Base-by-base conservation (phyloP, 2,329 filamentous ascomycete genomes). In the Trichoderma harzianum region DNA sequence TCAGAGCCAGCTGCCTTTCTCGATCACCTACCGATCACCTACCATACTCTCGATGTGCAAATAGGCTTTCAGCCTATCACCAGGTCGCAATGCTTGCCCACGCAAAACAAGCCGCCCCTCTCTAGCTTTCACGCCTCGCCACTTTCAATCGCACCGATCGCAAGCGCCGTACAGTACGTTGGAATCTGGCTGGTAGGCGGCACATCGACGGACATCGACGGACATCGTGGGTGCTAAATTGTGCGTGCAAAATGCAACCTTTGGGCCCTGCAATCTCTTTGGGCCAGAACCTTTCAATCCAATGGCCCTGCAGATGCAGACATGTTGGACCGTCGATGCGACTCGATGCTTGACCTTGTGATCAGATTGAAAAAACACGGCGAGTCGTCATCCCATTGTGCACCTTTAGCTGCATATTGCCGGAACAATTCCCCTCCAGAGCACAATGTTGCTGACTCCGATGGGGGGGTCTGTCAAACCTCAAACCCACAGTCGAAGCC, bases 41-140 rank as follows among this genome's bases (percentile, higher is more conserved):
- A 21, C 55, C n/a, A 36, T 61, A 53, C n/a, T 61, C 39, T 69
- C 66, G 66, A 61, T 69, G n/a, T 36, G 55, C 66, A 61, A 24
- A 62, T 61, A 58, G 16, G 16, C 65, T 43, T 28, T 21, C 47
- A 53, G 47, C 47, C 47, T 53, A 53, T 53, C 47, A 53, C 47
- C 47, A 53, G 21, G 47, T 53, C 11, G 11, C 47, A 24, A 53
- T 24, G 43, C 43, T 51, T 51, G 47, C 47, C 10, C 47, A 14
- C 47, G 47, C n/a, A 53, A 24, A 21, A 51, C n/a, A 51, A 47
- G 8, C 43, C n/a, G 43, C n/a, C 43, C n/a, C n/a, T 24, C 16
- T 18, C n/a, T 21, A 24, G 47, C n/a, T 24, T 53, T 24, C 47
- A 53, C 47, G 47, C 51, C 53, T 57, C 53, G 53, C 53, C 53